Base-by-base conservation (phyloP, 208 protist genomes). In the Acanthamoeba lenticulata region DNA sequence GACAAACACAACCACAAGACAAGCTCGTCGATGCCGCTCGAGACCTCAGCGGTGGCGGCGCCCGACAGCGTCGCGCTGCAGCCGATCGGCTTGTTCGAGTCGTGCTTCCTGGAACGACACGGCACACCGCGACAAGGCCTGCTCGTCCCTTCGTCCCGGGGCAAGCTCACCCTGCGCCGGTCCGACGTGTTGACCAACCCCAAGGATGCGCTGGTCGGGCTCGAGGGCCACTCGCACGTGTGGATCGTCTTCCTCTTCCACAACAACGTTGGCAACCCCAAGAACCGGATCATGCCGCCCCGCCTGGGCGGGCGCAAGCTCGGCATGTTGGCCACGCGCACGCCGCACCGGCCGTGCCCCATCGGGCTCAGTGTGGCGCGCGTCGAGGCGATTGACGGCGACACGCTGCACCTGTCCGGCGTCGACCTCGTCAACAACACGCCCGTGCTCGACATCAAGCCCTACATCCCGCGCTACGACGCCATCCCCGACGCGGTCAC, bases 211-310 rank as follows among this genome's bases (percentile, higher is more conserved):
- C 94, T 98, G 17, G 83, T 96, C 19, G 96, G 96, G n/a, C 69
- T 98, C 19, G 94, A 95, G 45, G 93, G 95, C 32, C 97, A 95
- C 88, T 95, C 94, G 29, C 97, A 98, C 69, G 93, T 94, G 67
- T 98, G 97, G 97, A 77, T 98, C 29, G 90, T 97, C 17, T 97
- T 96, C 81, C 55, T 96, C 17, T 98, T 98, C 72, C 96, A 97
- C 40, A 94, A 95, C 45, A 98, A 98, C 47, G 92, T 32, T 27
- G 92, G 69, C 49, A 55, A 38, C 86, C 94, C 69, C 9, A 49
- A 90, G 36, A 86, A 90, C 40, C 93, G 95, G 52, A 94, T 97
- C 13, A 44, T 72, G 15, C 96, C 96, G 72, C 96, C 95, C 19
- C 72, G 92, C 21, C 69, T 97, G 5, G 77, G 77, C 29, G 96